phyloP scores from a whole-genome alignment of 768 basidiomycete species.

The Boletus coccyginus region DNA sequence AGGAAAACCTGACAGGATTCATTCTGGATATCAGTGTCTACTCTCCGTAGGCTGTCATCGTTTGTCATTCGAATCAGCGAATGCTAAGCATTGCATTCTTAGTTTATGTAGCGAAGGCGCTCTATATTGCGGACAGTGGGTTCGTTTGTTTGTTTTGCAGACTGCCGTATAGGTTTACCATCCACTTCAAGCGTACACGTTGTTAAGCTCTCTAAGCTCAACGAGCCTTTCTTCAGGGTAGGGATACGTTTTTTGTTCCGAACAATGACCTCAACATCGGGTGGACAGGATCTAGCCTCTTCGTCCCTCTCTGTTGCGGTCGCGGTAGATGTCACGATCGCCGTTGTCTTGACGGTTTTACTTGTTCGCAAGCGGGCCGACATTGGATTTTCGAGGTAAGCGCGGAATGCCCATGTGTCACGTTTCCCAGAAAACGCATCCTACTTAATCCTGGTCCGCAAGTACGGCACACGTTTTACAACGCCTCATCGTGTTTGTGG shows the following conservation, averaged over 20 bases:
- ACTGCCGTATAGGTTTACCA: background rate
- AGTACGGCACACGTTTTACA: slow-evolving; percentile 8
- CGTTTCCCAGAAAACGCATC: too few relatives aligned
- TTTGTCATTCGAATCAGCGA: background rate
- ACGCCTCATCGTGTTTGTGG: slow-evolving; percentile 7
- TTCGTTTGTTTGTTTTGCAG: background rate
- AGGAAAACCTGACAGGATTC: background rate
- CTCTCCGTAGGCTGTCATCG: background rate
- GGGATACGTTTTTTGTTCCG: background rate
- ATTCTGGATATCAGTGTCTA: background rate
- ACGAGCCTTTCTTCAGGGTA: background rate
- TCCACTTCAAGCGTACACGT: background rate
- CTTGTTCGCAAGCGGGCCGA: background rate
- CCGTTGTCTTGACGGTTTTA: slow-evolving; percentile 3
- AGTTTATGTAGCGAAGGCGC: slow-evolving; percentile 1
- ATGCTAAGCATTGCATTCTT: background rate
- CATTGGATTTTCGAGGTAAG: background rate
- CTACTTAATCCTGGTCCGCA: background rate
- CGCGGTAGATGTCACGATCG: slow-evolving; percentile 2
- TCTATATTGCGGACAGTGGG: slow-evolving; percentile 5
- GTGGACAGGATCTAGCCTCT: background rate
- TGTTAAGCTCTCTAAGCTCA: background rate
- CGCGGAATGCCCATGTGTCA: too few relatives aligned
- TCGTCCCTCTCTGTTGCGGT: background rate
- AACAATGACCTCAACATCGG: background rate